phyloP scores from a whole-genome alignment of 192 early-diverging fungal species.

The Coemansia sp. region DNA sequence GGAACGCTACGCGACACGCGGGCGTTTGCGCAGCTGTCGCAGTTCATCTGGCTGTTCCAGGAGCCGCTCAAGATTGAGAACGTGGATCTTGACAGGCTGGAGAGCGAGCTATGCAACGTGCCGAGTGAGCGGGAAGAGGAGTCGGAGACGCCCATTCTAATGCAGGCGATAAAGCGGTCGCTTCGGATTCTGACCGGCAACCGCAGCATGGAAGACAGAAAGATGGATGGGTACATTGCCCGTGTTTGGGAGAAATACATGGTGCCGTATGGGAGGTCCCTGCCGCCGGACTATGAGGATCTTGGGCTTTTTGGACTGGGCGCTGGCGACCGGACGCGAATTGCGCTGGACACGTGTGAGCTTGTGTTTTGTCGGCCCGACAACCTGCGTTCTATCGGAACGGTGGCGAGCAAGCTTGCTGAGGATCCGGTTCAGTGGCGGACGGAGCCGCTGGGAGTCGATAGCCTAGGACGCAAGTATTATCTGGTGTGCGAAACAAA shows the following conservation, averaged over 20 bases:
- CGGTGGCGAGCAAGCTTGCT: constrained; percentile 1
- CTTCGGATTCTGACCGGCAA: constrained; percentile 22
- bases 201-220: constrained; percentile 18
- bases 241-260: constrained; percentile 26
- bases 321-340: constrained; percentile 16
- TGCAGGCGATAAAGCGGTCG: constrained; percentile 14
- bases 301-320: constrained; percentile 21
- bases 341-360: constrained; percentile 36
- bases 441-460: constrained; percentile 15
- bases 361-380: constrained; percentile 24
- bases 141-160: constrained; percentile 5
- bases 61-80: constrained; percentile 19
- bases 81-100: constrained; percentile 20
- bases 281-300: constrained; percentile 1
- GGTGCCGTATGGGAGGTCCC: constrained; percentile 7
- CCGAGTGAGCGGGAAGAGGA: background rate
- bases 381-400: constrained; percentile 7
- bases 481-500: constrained; percentile 29
- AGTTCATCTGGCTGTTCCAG: constrained; percentile 27
- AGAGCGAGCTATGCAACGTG: constrained; percentile 20
- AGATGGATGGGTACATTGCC: constrained; percentile 15
- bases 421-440: constrained; percentile 15
- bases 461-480: constrained; percentile 24
- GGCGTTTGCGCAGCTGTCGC: constrained; percentile 35
- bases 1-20: constrained; percentile 31